These are phyloP conservation scores for Endoconidiophora polonica DNA, from an alignment of 2,329 filamentous ascomycete genomes.

Conservation along the genomic window DNA sequence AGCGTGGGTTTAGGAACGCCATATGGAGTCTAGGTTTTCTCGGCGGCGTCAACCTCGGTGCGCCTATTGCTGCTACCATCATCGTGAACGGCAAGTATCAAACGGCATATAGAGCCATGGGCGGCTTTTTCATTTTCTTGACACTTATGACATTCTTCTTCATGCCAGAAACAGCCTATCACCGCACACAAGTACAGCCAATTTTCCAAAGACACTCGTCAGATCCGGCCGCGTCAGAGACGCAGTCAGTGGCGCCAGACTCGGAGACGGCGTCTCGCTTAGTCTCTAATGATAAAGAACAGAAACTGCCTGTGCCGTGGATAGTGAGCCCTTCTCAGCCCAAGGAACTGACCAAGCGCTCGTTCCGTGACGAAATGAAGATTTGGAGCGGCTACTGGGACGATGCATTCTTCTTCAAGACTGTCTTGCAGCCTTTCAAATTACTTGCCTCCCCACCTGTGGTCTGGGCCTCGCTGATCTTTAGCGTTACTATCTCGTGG, in stretches of 20 bases:
- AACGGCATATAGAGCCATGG: conserved; percentile 23
- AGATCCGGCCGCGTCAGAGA: background rate
- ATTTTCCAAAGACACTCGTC: conserved; percentile 12
- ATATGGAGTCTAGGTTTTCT: conserved; percentile 26
- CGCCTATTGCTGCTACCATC: conserved; percentile 23
- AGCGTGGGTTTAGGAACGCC: conserved; percentile 24
- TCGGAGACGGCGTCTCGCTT: no score
- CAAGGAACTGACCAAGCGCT: no score
- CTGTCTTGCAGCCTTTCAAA: conserved; percentile 21
- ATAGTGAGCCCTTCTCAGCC: background rate
- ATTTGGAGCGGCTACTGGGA: conserved; percentile 24
- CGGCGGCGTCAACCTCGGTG: conserved; percentile 25
- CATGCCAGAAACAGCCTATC: conserved; percentile 26
- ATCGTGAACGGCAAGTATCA: conserved; percentile 23
- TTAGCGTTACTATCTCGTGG: conserved; percentile 23
- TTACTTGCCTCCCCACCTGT: conserved; percentile 22
- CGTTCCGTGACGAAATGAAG: no score
- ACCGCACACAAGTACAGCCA: conserved; percentile 14
- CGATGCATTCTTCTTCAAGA: conserved; percentile 22
- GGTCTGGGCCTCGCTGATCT: conserved; percentile 23
- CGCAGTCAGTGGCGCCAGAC: no score
- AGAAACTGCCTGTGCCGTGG: no score
- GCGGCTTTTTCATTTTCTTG: conserved; percentile 23
- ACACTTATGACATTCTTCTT: conserved; percentile 24
- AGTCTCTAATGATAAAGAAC: no score